Base-by-base conservation (phyloP, 345 rosid species). In the Camelina sativa region DNA sequence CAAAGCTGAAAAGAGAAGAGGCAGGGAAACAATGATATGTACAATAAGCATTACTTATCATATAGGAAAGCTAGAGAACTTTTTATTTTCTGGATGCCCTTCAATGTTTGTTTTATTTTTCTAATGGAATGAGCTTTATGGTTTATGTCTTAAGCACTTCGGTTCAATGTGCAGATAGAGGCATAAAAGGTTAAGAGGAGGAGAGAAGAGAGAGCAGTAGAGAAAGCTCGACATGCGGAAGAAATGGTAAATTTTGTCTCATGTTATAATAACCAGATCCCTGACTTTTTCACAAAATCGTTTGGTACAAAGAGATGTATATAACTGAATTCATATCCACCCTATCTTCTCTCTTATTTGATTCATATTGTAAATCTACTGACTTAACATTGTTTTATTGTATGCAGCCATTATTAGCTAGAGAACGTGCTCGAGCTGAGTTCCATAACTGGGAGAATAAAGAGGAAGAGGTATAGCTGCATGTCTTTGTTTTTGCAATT, bases 381-480 rank as follows among this genome's bases (percentile, higher is more conserved):
- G 62, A 57, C 55, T 16, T 38, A 10, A 19, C 6, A 48, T 10
- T 47, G 4, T 47, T 11, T 11, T 38, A 38, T 34, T 41, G 71
- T 80, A 57, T 82, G 59, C 82, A 94, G 96, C 95, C 96, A 19
- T 12, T 92, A 71, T 80, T 95, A 77, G 97, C 97, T 22, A 90
- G 99, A 79, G 99, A 95, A 64, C 97, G 97, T 74, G 96, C 99
- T 62, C 84, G 96, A 69, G 99, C 97, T 74, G 99, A 95, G 80
- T 89, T 85, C 79, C 97, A 92, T 59, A 97, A 95, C 57, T 95
- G 93, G 97, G 99, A 95, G 88, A 95, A 89, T 82, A 95, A 92
- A 74, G 99, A 95, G 72, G 97, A 92, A 73, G 97, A 95, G 90
- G 99, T 89, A 74, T 64, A 51, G 2, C 25, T 47, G 6, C 57